These are phyloP conservation scores for Trichoderma semiorbis DNA, from an alignment of 2,329 filamentous ascomycete genomes.

Conservation along the genomic window DNA sequence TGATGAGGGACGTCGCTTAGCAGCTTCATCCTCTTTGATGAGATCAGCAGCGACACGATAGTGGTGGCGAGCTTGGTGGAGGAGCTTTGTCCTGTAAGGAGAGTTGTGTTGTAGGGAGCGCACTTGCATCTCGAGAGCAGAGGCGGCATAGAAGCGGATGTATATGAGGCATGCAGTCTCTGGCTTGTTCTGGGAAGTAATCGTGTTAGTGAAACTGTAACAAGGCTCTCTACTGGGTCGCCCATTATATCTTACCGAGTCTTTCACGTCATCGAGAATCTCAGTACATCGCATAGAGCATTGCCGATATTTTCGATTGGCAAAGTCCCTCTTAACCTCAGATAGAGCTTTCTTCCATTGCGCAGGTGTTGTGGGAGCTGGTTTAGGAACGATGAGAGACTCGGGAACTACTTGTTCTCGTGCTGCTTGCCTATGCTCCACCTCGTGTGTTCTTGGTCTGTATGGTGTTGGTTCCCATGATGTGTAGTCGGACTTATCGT, in stretches of 20 bases:
- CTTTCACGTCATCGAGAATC: conserved; percentile 47
- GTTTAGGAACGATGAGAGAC: conserved; percentile 24
- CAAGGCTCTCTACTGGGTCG: not conserved
- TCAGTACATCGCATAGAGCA: conserved; percentile 53
- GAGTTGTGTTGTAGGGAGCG: conserved; percentile 45
- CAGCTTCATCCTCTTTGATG: conserved; percentile 45
- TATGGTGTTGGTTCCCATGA: not conserved
- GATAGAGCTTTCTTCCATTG: conserved; percentile 52
- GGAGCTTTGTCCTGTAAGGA: conserved; percentile 44
- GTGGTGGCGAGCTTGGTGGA: conserved; percentile 50
- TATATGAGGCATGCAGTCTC: conserved; percentile 57
- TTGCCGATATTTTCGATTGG: conserved; percentile 48
- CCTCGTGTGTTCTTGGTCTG: not conserved
- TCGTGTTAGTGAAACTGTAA: not conserved
- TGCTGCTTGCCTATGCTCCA: not conserved
- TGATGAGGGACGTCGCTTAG: conserved; percentile 37
- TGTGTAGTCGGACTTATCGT: not conserved
- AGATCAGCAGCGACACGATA: conserved; percentile 49
- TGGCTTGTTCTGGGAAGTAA: conserved; percentile 24
- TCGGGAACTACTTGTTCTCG: conserved; percentile 19
- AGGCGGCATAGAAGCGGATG: conserved; percentile 60
- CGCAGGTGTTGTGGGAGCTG: conserved; percentile 40
- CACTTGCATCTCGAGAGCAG: conserved; percentile 56
- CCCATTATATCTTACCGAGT: conserved; percentile 35
- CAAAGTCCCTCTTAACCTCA: conserved; percentile 54